Evolutionary conservation across 768 basidiomycete species (phyloP).

Genomic region (Russula foetens): DNA sequence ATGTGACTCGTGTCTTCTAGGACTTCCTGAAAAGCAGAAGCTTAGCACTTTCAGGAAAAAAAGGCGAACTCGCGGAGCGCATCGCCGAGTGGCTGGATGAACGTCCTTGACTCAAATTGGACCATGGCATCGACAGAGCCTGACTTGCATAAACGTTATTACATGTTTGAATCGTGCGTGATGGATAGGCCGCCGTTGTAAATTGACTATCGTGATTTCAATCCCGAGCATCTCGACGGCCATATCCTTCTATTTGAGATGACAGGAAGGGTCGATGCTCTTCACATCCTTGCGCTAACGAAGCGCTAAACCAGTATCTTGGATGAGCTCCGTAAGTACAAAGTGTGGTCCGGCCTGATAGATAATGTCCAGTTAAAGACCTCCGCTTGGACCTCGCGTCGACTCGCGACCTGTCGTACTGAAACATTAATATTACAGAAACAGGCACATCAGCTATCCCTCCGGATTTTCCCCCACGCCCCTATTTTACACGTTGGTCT

Average conservation of each 20-base stretch:
- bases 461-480: neutral
- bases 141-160: too few relatives aligned
- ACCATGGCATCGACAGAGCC: neutral
- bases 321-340: neutral
- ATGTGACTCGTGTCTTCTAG: conserved; percentile 29
- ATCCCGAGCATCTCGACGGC: neutral
- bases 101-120: conserved; percentile 20
- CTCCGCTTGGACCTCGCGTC: neutral
- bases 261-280: neutral
- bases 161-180: too few relatives aligned
- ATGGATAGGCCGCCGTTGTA: neutral
- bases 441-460: neutral
- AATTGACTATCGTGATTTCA: neutral
- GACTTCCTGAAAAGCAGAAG: conserved; percentile 70
- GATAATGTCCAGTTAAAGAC: neutral
- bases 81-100: conserved; percentile 53
- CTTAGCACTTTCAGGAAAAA: conserved; percentile 54
- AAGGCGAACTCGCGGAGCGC: conserved; percentile 62
- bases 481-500: neutral
- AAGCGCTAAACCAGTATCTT: neutral
- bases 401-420: neutral
- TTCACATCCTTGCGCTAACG: neutral
- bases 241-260: neutral
- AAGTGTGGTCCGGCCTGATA: neutral
- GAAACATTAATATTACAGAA: neutral